Percentiles rank a stretch among this genome's conserved stretches.
Conservation (phyloP, 805 yeast genomes). For the Candida boidinii region DNA sequence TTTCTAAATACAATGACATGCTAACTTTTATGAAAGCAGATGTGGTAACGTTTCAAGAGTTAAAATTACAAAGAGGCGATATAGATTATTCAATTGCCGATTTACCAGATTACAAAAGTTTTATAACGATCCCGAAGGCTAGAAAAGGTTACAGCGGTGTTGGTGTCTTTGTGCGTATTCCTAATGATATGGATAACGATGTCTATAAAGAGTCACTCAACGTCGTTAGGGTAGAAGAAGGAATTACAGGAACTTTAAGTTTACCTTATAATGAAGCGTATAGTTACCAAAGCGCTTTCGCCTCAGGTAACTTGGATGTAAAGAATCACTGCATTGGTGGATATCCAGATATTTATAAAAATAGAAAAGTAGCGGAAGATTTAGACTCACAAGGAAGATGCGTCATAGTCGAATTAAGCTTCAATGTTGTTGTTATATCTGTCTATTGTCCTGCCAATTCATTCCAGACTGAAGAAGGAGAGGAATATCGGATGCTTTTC, state of each 20-base stretch:
- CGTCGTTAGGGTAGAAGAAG: constrained; percentile 80
- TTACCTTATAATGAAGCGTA: constrained; percentile 3
- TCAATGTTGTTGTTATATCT: constrained; percentile 50
- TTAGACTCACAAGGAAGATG: constrained; percentile 85
- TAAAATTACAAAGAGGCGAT: constrained; percentile 54
- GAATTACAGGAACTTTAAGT: constrained; percentile 63
- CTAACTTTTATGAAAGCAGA: constrained; percentile 55
- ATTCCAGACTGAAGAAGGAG: constrained; percentile 57
- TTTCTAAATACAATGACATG: constrained; percentile 31
- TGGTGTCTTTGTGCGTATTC: constrained; percentile 63
- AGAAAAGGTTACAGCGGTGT: constrained; percentile 92
- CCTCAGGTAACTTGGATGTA: not conserved
- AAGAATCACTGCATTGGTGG: constrained; percentile 53
- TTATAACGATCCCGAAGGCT: constrained; percentile 54
- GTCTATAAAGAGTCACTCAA: constrained; percentile 29
- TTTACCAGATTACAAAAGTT: constrained; percentile 55
- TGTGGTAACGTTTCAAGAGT: constrained; percentile 78
- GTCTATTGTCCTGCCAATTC: constrained; percentile 94
- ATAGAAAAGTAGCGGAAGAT: constrained; percentile 27
- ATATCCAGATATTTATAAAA: constrained; percentile 35
- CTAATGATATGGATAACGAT: constrained; percentile 34
- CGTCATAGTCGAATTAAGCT: constrained; percentile 63
- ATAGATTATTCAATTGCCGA: constrained; percentile 25
- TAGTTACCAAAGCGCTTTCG: not conserved
- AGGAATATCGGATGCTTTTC: constrained; percentile 47